These are phyloP conservation scores for Austroboletus olivaceoglutinosus DNA, from an alignment of 1,284 basidiomycete genomes.

Conservation along the genomic window DNA sequence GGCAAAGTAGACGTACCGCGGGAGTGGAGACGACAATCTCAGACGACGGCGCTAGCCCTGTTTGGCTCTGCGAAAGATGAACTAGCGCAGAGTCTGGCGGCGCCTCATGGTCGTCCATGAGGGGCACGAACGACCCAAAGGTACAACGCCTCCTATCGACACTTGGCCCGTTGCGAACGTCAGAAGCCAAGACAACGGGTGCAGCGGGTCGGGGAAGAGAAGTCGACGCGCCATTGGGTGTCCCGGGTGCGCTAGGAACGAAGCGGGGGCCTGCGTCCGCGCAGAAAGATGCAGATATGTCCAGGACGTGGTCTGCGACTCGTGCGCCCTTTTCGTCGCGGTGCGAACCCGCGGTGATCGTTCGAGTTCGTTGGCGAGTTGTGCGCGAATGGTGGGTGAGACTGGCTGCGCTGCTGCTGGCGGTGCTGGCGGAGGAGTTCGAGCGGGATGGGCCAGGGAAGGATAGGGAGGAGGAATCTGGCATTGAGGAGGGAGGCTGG, in stretches of 20 bases:
- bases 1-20: constrained; percentile 18
- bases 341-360: constrained; percentile 20
- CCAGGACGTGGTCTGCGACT: constrained; percentile 24
- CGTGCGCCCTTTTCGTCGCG: constrained; percentile 18
- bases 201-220: constrained; percentile 12
- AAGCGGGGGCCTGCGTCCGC: not conserved
- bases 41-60: constrained; percentile 5
- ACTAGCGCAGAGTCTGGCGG: constrained; percentile 1
- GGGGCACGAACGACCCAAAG: constrained; percentile 27
- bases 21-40: constrained; percentile 15
- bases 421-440: constrained; percentile 43
- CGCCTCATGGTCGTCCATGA: constrained; percentile 16
- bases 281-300: constrained; percentile 29
- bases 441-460: constrained; percentile 39
- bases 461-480: constrained; percentile 27
- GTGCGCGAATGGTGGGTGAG: constrained; percentile 34
- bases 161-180: constrained; percentile 8
- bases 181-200: constrained; percentile 12
- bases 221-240: constrained; percentile 6
- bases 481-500: constrained; percentile 25
- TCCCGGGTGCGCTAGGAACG: constrained; percentile 10
- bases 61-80: constrained; percentile 8
- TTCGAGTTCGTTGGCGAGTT: constrained; percentile 31
- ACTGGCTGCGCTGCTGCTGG: constrained; percentile 35
- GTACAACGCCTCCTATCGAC: constrained; percentile 27